Percentiles rank a stretch among this genome's conserved stretches.
Evolutionary conservation across 2,329 filamentous ascomycete genomes (phyloP).

Genomic region (Pseudogymnoascus sp.): DNA sequence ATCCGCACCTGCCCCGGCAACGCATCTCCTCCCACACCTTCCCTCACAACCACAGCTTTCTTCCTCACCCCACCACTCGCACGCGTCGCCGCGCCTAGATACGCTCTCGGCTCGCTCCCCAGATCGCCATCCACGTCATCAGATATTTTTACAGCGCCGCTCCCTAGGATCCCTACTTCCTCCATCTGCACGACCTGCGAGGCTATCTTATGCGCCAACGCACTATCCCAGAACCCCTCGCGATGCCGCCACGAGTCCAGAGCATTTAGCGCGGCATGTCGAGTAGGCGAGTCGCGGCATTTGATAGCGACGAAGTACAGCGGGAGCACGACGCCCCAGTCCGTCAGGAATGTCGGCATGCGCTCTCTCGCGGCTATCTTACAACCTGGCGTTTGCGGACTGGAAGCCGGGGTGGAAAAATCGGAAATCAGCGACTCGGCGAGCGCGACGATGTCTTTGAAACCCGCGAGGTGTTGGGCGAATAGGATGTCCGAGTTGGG

Average conservation of each 20-base stretch:
- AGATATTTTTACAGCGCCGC: background rate
- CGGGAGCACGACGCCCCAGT: background rate
- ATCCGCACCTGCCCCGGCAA: background rate
- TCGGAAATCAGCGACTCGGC: background rate
- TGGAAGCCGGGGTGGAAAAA: background rate
- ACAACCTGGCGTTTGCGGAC: background rate
- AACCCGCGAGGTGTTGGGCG: background rate
- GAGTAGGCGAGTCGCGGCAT: background rate
- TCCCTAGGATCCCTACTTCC: background rate
- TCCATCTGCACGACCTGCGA: background rate
- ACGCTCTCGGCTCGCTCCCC: background rate
- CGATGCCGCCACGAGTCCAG: background rate
- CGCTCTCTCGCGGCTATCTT: background rate
- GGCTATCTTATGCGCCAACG: background rate
- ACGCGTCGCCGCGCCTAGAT: background rate
- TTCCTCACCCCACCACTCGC: background rate
- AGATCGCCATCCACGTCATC: background rate
- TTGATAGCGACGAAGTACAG: slow-evolving; percentile 7
- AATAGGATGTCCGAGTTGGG: background rate
- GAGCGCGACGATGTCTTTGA: background rate
- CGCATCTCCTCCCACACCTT: background rate
- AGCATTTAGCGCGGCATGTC: background rate
- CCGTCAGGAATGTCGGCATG: slow-evolving; percentile 6
- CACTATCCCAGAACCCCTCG: slow-evolving; percentile 9
- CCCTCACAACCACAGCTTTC: background rate